Conservation (phyloP, 2,329 filamentous ascomycete species). For the Colletotrichum somersetense region DNA sequence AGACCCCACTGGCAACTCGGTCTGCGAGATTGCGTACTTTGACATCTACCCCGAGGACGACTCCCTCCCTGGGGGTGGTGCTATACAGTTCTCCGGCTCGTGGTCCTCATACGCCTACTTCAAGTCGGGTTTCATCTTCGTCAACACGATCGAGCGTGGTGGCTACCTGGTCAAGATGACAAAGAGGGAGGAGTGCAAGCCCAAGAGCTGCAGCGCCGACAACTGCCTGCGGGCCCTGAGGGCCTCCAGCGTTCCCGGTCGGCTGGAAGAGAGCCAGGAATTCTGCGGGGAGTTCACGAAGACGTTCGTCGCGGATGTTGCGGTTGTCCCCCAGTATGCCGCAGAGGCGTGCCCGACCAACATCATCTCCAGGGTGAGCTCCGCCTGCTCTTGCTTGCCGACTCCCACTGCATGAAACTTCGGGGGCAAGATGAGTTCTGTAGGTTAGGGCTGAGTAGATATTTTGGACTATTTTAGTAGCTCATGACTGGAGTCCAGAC, state of each 20-base stretch:
- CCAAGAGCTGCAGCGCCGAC: slow-evolving; percentile 44
- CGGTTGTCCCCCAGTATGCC: slow-evolving; percentile 43
- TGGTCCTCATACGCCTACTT: slow-evolving; percentile 62
- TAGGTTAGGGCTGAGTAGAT: background rate
- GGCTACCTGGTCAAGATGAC: slow-evolving; percentile 55
- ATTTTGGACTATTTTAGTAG: background rate
- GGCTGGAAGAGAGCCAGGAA: slow-evolving; percentile 43
- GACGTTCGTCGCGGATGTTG: slow-evolving; percentile 41
- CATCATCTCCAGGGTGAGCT: slow-evolving; percentile 44
- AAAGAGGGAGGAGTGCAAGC: slow-evolving; percentile 43
- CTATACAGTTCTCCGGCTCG: slow-evolving; percentile 54
- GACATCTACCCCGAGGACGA: slow-evolving; percentile 64
- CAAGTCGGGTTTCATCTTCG: slow-evolving; percentile 54
- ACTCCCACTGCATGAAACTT: slow-evolving; percentile 44
- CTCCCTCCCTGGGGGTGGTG: slow-evolving; percentile 50
- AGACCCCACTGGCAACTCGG: slow-evolving; percentile 53
- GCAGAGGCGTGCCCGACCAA: slow-evolving; percentile 42
- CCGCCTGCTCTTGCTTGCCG: slow-evolving; percentile 45
- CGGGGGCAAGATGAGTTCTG: no score
- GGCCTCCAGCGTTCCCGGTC: slow-evolving; percentile 37
- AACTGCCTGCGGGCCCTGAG: slow-evolving; percentile 45
- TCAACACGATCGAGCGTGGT: slow-evolving; percentile 60
- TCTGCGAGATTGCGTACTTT: slow-evolving; percentile 61
- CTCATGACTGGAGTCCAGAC: background rate
- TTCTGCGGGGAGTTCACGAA: slow-evolving; percentile 45